A percentile compares a stretch with the other conserved stretches of the same genome.
Conservation (phyloP, 352 stramenopile species). For the Albugo candida region DNA sequence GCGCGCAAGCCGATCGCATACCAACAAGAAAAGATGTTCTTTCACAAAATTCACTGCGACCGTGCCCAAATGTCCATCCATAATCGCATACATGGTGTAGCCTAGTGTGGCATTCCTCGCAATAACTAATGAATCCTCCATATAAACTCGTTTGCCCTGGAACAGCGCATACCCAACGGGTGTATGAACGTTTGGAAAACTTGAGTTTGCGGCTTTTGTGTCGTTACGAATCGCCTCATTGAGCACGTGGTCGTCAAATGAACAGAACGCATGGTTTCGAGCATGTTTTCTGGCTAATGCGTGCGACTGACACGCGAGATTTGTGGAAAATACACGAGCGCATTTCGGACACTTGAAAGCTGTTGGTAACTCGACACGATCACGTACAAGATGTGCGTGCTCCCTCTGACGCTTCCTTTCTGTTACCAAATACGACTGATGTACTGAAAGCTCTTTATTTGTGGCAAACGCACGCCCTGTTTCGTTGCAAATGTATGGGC, state of each 20-base stretch:
- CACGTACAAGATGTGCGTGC: conserved; percentile 31
- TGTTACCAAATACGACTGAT: conserved; percentile 39
- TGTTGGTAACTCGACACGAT: conserved; percentile 27
- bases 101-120: conserved; percentile 14
- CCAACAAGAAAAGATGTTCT: conserved; percentile 15
- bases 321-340: conserved; percentile 33
- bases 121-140: conserved; percentile 76
- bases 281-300: conserved; percentile 21
- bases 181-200: not conserved
- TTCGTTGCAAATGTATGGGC: conserved; percentile 41
- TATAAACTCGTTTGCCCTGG: conserved; percentile 83
- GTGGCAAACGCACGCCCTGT: conserved; percentile 50
- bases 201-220: not conserved
- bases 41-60: conserved; percentile 70
- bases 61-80: conserved; percentile 88
- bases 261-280: conserved; percentile 24
- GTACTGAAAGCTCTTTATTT: conserved; percentile 25
- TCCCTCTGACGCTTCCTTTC: conserved; percentile 23
- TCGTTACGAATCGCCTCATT: conserved; percentile 8
- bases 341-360: conserved; percentile 42
- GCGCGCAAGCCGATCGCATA: conserved; percentile 5
- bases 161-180: conserved; percentile 36
- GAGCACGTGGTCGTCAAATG: conserved; percentile 19
- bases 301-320: conserved; percentile 40
- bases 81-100: conserved; percentile 85